Base-by-base conservation (phyloP, 2,329 filamentous ascomycete species). In the Penicillium sp. region DNA sequence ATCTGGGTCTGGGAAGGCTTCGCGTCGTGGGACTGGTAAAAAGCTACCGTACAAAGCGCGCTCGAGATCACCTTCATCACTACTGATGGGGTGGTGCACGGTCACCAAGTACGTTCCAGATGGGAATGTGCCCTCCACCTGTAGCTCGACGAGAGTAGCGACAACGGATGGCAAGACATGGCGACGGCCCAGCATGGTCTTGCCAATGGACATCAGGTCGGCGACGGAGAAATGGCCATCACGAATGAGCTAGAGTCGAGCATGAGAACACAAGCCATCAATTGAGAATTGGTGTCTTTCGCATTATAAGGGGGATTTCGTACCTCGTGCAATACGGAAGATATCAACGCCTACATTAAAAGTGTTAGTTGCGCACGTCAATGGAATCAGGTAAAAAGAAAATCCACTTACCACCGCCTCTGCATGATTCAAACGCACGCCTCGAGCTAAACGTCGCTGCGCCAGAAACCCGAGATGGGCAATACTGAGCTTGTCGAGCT, bases 401-500 rank as follows among this genome's bases (percentile, higher is more conserved):
- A 22, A 34, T 12, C 13, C 11, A 56, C 59, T 34, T 66, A 92
- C 86, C 50, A 79, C 81, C 45, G 90, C 87, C 71, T 96, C 90
- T 20, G 84, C 75, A 69, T 95, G 87, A 60, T 96, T 96, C 54
- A 96, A 71, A 60, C 82, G 84, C 37, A 95, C 80, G 35, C 90
- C 90, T 55, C 90, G 75, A 20, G 90, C 90, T 50, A 96, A 79
- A 43, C 90, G 79, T 48, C 83, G 77, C 71, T 96, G 90, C 37
- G 90, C 90, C 32, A 95, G 76, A 51, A 84, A 76, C 53, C 90
- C 90, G 45, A 94, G 72, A 67, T 95, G 87, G 37, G 88, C 85
- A 61, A 94, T 90, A 62, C 84, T 77, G 67, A 96, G 85, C 79
- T 96, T 96, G 74, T 96, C 90, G 59, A 96, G 76, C 90, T 96